Evolutionary conservation across 1,139 yeast genomes (phyloP), one percentile per base, ranked within the genome.

Genomic region (Geotrichum cucujoidarum): DNA sequence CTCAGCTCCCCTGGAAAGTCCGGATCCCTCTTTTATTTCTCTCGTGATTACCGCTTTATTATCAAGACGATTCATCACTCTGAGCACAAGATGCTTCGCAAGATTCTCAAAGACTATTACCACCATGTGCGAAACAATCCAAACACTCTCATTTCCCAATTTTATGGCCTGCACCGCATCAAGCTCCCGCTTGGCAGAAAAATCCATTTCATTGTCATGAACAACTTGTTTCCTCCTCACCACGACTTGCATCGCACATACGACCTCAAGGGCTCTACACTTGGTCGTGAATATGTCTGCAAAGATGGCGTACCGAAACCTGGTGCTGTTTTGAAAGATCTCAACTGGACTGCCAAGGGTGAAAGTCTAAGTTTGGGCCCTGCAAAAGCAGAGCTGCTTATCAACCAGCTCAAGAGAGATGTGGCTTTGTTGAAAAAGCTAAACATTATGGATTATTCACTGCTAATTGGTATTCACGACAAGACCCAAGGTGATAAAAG

Each of bases 1-100:
- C 72, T 90, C 55, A 95, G 94, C 18, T 88, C 97, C 1, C 97
- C 97, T 0, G 99, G 99, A 2, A 94, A 94, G 66, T 83, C 95
- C 59, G 98, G 98, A 0, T 88, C 97, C 0, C 90, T 92, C 62
- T 94, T 94, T 63, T 94, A 92, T 68, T 94, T 85, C 65, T 88
- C 97, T 11, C 75, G 96, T 55, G 98, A 94, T 68, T 90, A 83
- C 68, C 76, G 94, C 54, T 94, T 86, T 66, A 92, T 94, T 60
- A 94, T 94, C 67, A 94, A 94, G 65, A 94, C 99, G 0, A 88
- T 94, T 52, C 97, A 88, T 64, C 95, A 87, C 60, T 72, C 95
- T 1, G 99, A 94, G 62, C 97, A 92, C 68, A 79, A 80, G 55
- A 94, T 86, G 65, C 68, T 94, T 53, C 75, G 95, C 57, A 75